Evolutionary conservation across 805 yeast genomes (phyloP), one percentile per base, ranked within the genome.

Genomic region (Yamadazyma kitorensis): DNA sequence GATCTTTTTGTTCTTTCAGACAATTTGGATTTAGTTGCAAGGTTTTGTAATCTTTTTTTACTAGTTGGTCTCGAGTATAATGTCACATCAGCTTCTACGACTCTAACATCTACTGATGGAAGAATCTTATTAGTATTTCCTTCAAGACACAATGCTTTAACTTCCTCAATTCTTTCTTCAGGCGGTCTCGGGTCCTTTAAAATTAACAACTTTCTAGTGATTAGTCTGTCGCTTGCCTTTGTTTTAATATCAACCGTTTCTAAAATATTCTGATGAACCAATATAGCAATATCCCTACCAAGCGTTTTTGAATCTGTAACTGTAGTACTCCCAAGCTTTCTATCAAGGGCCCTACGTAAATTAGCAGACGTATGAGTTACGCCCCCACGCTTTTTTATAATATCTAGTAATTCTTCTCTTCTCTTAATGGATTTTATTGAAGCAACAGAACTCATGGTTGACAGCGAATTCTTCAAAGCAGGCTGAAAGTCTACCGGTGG

Each of bases 261-360:
- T 25, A 61, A 17, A 13, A 49, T 47, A 6, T 47, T 34, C 13
- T 44, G 29, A 16, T 47, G 32, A 8, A 57, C 54, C 15, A 67
- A 44, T 11, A 47, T 36, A 1, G 55, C 52, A 4, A 67, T 57
- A 34, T 67, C 72, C 22, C 72, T 45, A 3, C 60, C 60, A 12
- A 67, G 42, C 1, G 72, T 67, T 35, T 66, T 67, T 23, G 44
- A 48, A 40, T 67, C 72, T 2, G 70, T 66, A 3, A 41, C 29
- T 6, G 68, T 60, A 1, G 44, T 29, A 21, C 34, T 42, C 3
- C 52, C 57, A 18, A 67, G 48, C 14, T 45, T 42, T 31, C 44
- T 45, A 40, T 67, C 71, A 14, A 67, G 39, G 8, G 37, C 32
- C 11, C 69, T 48, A 25, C 64, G 45, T n/a, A 67, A 47, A 8